Percentiles rank a stretch among this genome's conserved stretches.
These are phyloP conservation scores for Pyricularia pennisetigena DNA, from an alignment of 2,329 filamentous ascomycete genomes.

Conservation along the genomic window DNA sequence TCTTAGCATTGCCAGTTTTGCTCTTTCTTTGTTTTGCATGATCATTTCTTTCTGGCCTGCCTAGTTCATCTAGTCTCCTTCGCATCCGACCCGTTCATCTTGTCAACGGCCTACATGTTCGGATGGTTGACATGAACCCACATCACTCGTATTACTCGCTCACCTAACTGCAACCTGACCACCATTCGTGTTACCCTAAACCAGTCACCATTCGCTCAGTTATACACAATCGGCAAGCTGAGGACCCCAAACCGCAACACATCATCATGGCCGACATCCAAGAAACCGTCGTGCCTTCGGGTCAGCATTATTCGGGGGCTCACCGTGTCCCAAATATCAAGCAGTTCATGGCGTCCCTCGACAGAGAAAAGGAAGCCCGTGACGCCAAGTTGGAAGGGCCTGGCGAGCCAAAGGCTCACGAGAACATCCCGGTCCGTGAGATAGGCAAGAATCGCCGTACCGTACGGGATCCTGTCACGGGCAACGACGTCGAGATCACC, in stretches of 20 bases:
- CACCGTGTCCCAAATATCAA: constrained; percentile 85
- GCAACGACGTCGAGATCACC: constrained; percentile 75
- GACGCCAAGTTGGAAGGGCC: constrained; percentile 59
- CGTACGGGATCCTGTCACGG: constrained; percentile 84
- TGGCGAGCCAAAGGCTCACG: constrained; percentile 32
- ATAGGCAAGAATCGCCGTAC: constrained; percentile 45
- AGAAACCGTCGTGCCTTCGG: constrained; percentile 26
- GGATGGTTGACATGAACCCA: too few relatives aligned
- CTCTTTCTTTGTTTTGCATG: not conserved
- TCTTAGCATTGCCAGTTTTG: not conserved
- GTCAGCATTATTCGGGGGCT: constrained; percentile 68
- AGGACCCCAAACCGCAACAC: not conserved
- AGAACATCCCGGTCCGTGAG: constrained; percentile 27
- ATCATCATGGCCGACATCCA: constrained; percentile 1
- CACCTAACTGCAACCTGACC: too few relatives aligned
- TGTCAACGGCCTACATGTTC: too few relatives aligned
- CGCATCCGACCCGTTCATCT: not conserved
- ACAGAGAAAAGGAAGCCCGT: constrained; percentile 66
- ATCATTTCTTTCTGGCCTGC: not conserved
- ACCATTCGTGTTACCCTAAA: too few relatives aligned
- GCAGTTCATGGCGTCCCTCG: constrained; percentile 71
- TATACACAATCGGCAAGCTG: too few relatives aligned
- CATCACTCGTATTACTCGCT: too few relatives aligned
- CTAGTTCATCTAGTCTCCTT: not conserved
- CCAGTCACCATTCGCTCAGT: too few relatives aligned